Conservation (phyloP, 176 grass and related monocot genomes). For the Panicum miliaceum region DNA sequence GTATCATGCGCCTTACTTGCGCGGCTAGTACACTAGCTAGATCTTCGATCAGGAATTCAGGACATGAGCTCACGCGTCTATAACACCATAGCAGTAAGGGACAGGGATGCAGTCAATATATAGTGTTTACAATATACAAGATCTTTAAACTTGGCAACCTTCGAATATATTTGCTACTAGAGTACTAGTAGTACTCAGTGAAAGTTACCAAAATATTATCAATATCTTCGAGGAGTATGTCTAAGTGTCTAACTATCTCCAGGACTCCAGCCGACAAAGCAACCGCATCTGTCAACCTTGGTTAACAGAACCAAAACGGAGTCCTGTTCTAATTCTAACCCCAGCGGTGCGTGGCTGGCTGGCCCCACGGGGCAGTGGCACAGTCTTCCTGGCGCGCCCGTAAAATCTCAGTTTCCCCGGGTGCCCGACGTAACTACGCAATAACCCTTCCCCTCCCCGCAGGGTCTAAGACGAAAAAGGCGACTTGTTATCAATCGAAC, state of each 20-base stretch:
- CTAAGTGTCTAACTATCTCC: neutral
- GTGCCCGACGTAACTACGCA: constrained; percentile 18
- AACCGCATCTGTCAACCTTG: neutral
- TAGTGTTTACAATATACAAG: too few relatives aligned
- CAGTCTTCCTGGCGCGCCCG: neutral
- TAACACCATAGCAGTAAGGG: too few relatives aligned
- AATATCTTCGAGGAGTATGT: neutral
- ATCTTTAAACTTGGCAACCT: too few relatives aligned
- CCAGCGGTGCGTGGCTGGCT: neutral
- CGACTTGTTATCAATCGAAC: constrained; percentile 10
- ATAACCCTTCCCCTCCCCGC: neutral
- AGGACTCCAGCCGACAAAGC: neutral
- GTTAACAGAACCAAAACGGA: neutral
- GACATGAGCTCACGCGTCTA: too few relatives aligned
- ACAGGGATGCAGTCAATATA: too few relatives aligned
- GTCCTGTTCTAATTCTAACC: neutral
- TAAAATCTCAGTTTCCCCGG: constrained; percentile 6
- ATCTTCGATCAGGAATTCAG: too few relatives aligned
- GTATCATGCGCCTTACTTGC: too few relatives aligned
- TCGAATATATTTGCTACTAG: too few relatives aligned
- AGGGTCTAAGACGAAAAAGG: constrained; percentile 25
- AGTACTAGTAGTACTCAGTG: neutral
- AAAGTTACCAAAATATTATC: neutral
- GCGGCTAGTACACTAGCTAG: too few relatives aligned
- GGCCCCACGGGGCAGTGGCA: constrained; percentile 7